phyloP scores from a whole-genome alignment of 225 moss, liverwort and hornwort species.

The Physcomitrellopsis africana region DNA sequence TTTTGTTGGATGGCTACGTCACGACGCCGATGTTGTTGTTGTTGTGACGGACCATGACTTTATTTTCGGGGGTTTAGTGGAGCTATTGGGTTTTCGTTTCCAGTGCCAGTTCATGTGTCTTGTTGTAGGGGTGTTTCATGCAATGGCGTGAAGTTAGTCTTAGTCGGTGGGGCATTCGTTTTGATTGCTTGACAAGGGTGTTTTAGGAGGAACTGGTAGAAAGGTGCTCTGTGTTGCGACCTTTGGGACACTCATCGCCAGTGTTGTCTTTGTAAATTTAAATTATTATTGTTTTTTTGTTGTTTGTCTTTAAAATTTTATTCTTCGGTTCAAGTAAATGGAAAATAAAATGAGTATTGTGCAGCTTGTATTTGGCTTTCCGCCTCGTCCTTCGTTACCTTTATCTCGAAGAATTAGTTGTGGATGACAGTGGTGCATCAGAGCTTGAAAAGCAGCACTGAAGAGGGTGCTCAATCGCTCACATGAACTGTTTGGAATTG shows the following conservation, averaged over 20 bases:
- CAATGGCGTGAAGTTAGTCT: too few relatives aligned
- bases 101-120: not conserved
- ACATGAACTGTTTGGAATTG: conserved; percentile 5
- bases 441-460: conserved; percentile 3
- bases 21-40: not conserved
- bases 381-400: not conserved
- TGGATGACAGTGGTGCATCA: conserved; percentile 26
- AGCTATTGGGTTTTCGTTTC: conserved; percentile 5
- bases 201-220: conserved; percentile 6
- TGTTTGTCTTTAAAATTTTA: not conserved
- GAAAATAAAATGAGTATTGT: conserved; percentile 25
- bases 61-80: not conserved
- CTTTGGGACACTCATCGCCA: conserved; percentile 6
- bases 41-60: not conserved
- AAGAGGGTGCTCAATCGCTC: not conserved
- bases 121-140: not conserved
- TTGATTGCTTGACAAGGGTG: not conserved
- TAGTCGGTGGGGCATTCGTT: not conserved
- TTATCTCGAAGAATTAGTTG: conserved; percentile 2
- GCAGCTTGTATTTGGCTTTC: conserved; percentile 12
- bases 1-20: not conserved
- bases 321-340: conserved; percentile 6
- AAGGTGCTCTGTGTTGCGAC: not conserved
- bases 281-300: too few relatives aligned
- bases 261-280: not conserved